phyloP scores from a whole-genome alignment of 306 rosid genomes.

The Acacia crassicarpa region DNA sequence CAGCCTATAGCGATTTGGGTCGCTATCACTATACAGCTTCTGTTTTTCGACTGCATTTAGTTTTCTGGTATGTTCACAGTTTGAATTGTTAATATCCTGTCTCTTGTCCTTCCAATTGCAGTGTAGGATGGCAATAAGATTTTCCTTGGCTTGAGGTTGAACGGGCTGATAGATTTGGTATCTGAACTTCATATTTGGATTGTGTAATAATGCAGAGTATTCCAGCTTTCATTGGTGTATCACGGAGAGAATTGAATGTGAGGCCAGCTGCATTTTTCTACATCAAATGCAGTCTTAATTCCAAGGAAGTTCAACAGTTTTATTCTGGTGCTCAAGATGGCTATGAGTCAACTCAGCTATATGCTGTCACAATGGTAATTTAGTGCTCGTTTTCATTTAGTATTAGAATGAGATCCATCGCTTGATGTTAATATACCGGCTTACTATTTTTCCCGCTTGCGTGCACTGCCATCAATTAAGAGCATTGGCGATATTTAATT shows the following conservation, averaged over 20 bases:
- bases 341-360: constrained; percentile 87
- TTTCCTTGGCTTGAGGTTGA: neutral
- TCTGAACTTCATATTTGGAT: constrained; percentile 37
- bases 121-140: neutral
- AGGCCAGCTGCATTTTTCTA: constrained; percentile 83
- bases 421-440: constrained; percentile 5
- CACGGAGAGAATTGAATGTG: constrained; percentile 76
- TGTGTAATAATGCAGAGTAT: constrained; percentile 46
- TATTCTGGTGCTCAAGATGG: constrained; percentile 84
- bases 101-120: neutral
- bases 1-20: too few species aligned
- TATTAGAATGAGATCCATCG: constrained; percentile 23
- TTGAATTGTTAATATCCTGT: neutral
- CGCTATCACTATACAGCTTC: neutral
- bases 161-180: constrained; percentile 1
- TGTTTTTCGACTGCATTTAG: neutral
- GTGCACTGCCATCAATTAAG: neutral
- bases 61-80: neutral
- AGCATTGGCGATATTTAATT: neutral
- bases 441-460: neutral
- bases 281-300: constrained; percentile 75
- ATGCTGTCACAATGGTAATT: constrained; percentile 73
- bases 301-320: constrained; percentile 64
- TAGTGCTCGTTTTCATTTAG: constrained; percentile 4
- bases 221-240: constrained; percentile 74